These are phyloP conservation scores for Colletotrichum gloeosporioides DNA, from an alignment of 2,329 filamentous ascomycete species.

Conservation along the genomic window DNA sequence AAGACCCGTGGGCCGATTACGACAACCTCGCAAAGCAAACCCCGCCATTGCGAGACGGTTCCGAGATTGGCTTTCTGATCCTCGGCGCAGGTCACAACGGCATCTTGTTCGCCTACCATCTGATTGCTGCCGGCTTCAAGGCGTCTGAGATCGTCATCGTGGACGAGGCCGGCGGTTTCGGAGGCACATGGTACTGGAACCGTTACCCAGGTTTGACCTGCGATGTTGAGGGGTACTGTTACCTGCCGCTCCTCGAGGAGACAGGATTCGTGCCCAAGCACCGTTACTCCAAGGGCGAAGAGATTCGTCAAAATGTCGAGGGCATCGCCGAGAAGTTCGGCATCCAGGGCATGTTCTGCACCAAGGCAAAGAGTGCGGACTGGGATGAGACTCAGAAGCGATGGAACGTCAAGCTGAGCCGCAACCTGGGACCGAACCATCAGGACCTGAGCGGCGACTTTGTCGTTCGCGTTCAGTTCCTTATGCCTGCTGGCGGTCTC, in stretches of 20 bases:
- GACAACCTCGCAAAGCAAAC: background rate
- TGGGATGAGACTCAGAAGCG: constrained; percentile 48
- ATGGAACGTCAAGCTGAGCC: constrained; percentile 25
- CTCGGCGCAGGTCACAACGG: background rate
- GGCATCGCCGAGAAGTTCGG: constrained; percentile 45
- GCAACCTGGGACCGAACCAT: constrained; percentile 36
- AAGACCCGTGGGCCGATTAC: background rate
- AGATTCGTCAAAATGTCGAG: constrained; percentile 45
- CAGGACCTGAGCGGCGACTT: constrained; percentile 25
- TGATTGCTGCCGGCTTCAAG: background rate
- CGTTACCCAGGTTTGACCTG: constrained; percentile 55
- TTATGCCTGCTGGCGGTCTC: constrained; percentile 42
- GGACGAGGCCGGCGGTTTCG: constrained; percentile 47
- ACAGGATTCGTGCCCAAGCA: constrained; percentile 3
- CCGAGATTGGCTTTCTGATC: background rate
- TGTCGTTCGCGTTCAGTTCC: constrained; percentile 40
- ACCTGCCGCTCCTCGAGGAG: constrained; percentile 16
- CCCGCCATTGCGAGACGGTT: background rate
- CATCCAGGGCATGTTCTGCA: constrained; percentile 45
- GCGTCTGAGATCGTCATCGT: constrained; percentile 41
- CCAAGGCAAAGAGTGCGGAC: constrained; percentile 38
- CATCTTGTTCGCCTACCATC: background rate
- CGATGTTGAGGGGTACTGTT: constrained; percentile 54
- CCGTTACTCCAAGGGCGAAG: constrained; percentile 38
- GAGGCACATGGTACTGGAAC: constrained; percentile 60